phyloP scores from a whole-genome alignment of 805 yeast genomes.

The Barnettozyma pratensis region DNA sequence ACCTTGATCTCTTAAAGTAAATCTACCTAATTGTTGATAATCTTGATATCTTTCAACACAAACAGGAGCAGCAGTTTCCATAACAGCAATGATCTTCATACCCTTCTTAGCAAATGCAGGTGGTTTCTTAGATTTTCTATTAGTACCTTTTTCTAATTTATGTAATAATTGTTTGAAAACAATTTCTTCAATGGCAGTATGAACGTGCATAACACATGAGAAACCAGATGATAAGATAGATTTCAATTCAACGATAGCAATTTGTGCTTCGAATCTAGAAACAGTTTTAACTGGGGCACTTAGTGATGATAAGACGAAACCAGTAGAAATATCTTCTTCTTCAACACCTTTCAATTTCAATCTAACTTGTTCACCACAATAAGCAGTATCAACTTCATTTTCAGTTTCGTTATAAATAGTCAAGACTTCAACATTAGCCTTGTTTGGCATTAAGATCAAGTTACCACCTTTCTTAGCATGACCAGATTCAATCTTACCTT shows the following conservation, averaged over 20 bases:
- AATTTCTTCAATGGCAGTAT: slow-evolving; percentile 97
- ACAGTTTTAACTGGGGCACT: slow-evolving; percentile 88
- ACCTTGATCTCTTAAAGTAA: slow-evolving; percentile 98
- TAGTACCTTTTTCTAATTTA: slow-evolving; percentile 93
- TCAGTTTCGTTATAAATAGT: slow-evolving; percentile 93
- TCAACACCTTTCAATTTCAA: slow-evolving; percentile 91
- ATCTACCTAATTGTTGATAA: slow-evolving; percentile 95
- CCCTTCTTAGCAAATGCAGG: slow-evolving; percentile 99
- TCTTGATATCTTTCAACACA: slow-evolving; percentile 91
- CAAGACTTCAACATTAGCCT: slow-evolving; percentile 72
- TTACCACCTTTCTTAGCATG: slow-evolving; percentile 74
- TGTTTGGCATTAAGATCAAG: slow-evolving; percentile 91
- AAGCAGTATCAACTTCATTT: slow-evolving; percentile 83
- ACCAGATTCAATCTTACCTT: slow-evolving; percentile 97
- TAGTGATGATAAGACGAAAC: slow-evolving; percentile 85
- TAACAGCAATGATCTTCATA: slow-evolving; percentile 92
- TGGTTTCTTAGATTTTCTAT: slow-evolving; percentile 92
- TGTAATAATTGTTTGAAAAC: slow-evolving; percentile 76
- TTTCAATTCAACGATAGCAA: slow-evolving; percentile 94
- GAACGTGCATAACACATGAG: slow-evolving; percentile 98
- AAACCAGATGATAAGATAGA: slow-evolving; percentile 92
- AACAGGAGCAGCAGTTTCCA: slow-evolving; percentile 81
- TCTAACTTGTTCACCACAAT: slow-evolving; percentile 96
- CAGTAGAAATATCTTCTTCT: slow-evolving; percentile 91
- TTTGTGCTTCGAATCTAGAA: slow-evolving; percentile 88